Evolutionary conservation across 805 yeast species (phyloP).

Genomic region (Citeromyces nyonsensis): DNA sequence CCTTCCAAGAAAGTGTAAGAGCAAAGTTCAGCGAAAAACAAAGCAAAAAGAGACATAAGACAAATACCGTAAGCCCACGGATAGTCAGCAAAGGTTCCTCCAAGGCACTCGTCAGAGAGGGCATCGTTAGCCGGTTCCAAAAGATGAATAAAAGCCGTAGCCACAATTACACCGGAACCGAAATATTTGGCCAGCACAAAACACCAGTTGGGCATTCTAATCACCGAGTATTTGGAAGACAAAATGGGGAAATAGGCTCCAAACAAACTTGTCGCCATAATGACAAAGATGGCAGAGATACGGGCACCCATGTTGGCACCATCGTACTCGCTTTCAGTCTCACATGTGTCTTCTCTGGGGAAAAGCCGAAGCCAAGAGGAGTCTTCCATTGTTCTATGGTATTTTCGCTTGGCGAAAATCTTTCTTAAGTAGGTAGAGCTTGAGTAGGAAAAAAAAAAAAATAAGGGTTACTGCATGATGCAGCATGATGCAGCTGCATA

Average conservation of each 20-base stretch:
- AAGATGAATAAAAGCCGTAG: constrained; percentile 69
- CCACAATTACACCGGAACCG: constrained; percentile 75
- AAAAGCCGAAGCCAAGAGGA: background rate
- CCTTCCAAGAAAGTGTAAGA: constrained; percentile 30
- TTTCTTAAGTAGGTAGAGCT: too few species aligned
- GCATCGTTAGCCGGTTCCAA: constrained; percentile 54
- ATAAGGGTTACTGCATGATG: too few species aligned
- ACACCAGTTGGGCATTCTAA: constrained; percentile 43
- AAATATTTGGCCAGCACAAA: constrained; percentile 60
- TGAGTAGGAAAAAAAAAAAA: too few species aligned
- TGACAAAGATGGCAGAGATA: constrained; percentile 48
- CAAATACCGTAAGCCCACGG: constrained; percentile 42
- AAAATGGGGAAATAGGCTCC: constrained; percentile 47
- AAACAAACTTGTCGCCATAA: constrained; percentile 36
- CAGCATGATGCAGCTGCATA: too few species aligned
- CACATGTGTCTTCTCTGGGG: constrained; percentile 9
- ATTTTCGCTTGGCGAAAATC: too few species aligned
- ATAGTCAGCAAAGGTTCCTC: constrained; percentile 35
- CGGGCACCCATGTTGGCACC: constrained; percentile 22
- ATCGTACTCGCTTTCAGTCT: constrained; percentile 6
- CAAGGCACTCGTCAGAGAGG: constrained; percentile 41
- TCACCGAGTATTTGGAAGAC: constrained; percentile 40
- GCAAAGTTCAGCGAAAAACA: constrained; percentile 34
- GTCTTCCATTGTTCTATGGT: too few species aligned
- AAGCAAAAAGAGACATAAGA: constrained; percentile 30